Evolutionary conservation across 2,329 filamentous ascomycete species (phyloP).

Genomic region (Stagonosporopsis tanaceti): DNA sequence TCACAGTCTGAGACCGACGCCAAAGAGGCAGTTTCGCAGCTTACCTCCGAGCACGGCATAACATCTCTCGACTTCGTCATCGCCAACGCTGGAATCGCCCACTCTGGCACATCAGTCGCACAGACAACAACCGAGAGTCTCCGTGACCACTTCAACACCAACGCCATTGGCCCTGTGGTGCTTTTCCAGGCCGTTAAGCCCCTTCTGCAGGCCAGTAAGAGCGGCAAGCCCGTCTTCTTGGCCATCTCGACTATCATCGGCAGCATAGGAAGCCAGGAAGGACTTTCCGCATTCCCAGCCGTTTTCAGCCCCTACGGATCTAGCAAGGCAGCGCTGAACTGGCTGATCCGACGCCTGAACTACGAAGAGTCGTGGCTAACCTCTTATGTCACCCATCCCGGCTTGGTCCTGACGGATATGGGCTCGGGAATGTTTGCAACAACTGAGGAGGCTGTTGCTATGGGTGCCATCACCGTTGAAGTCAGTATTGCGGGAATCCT

Average conservation of each 20-base stretch:
- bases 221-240: not conserved
- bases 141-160: conserved; percentile 1
- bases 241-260: not conserved
- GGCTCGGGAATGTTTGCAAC: not conserved
- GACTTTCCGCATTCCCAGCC: not conserved
- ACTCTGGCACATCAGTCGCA: not conserved
- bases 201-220: not conserved
- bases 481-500: not conserved
- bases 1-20: conserved; percentile 1
- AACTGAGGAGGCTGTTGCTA: not conserved
- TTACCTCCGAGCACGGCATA: not conserved
- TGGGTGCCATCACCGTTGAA: not conserved
- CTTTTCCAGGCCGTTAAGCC: conserved; percentile 1
- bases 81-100: conserved; percentile 1
- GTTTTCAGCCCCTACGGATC: not conserved
- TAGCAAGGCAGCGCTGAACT: conserved; percentile 1
- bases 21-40: conserved; percentile 1
- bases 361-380: conserved; percentile 1
- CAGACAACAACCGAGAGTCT: not conserved
- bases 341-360: not conserved
- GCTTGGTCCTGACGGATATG: conserved; percentile 3
- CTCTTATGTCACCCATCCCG: conserved; percentile 1
- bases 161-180: not conserved
- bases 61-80: not conserved
- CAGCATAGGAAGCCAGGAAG: not conserved